Evolutionary conservation across 106 monocot genomes (phyloP).

Genomic region (Dendrobium huoshanense): DNA sequence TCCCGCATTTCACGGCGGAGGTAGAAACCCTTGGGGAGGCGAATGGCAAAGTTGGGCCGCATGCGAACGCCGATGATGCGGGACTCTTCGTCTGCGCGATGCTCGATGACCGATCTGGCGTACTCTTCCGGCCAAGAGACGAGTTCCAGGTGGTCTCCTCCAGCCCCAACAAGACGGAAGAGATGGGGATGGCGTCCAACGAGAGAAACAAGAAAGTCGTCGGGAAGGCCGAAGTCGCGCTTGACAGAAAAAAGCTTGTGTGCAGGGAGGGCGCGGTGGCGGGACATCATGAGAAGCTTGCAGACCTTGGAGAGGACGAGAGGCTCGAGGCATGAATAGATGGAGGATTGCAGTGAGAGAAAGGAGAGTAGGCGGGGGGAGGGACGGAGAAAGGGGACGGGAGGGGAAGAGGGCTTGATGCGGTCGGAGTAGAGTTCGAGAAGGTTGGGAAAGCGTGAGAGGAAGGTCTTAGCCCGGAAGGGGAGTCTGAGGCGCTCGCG

Average conservation of each 20-base stretch:
- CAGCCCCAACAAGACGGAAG: constrained; percentile 33
- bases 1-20: constrained; percentile 84
- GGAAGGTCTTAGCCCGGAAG: constrained; percentile 45
- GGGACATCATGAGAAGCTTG: constrained; percentile 85
- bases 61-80: constrained; percentile 42
- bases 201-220: constrained; percentile 51
- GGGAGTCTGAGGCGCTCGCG: constrained; percentile 64
- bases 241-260: constrained; percentile 62
- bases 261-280: constrained; percentile 31
- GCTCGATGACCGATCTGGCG: constrained; percentile 57
- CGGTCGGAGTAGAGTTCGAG: constrained; percentile 60
- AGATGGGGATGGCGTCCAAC: constrained; percentile 40
- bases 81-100: constrained; percentile 52
- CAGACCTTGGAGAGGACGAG: constrained; percentile 44
- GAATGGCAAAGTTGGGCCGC: constrained; percentile 61
- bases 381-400: constrained; percentile 63
- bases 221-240: constrained; percentile 71
- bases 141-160: constrained; percentile 38
- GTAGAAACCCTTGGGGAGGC: constrained; percentile 61
- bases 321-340: constrained; percentile 29
- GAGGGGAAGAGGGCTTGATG: constrained; percentile 33
- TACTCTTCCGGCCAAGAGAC: constrained; percentile 58
- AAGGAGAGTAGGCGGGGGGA: constrained; percentile 38
- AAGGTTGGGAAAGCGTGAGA: constrained; percentile 55
- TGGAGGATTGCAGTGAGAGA: constrained; percentile 26